Percentiles rank a stretch among this genome's conserved stretches.
Conservation (phyloP, 2,329 filamentous ascomycete genomes). For the Cercospora nicotianae region DNA sequence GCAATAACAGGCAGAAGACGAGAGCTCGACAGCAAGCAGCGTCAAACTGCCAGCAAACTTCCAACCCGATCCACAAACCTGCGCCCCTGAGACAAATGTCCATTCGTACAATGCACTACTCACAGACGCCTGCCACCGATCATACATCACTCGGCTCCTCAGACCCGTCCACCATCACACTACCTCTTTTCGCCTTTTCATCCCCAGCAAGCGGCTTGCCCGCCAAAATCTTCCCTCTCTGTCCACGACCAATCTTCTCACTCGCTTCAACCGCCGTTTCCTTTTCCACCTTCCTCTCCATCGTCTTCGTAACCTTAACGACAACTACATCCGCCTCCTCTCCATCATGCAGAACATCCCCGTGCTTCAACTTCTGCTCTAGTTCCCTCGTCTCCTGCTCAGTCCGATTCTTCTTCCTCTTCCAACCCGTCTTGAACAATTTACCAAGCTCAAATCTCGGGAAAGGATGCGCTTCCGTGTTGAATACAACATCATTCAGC, state of each 20-base stretch:
- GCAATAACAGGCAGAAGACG: background rate
- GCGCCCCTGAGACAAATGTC: too few species aligned
- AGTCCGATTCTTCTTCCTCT: slow-evolving; percentile 57
- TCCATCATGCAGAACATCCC: slow-evolving; percentile 24
- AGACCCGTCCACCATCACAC: background rate
- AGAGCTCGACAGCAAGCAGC: background rate
- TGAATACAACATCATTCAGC: slow-evolving; percentile 84
- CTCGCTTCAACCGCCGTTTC: slow-evolving; percentile 8
- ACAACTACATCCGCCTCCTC: slow-evolving; percentile 22
- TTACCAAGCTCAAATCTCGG: slow-evolving; percentile 80
- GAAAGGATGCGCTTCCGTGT: slow-evolving; percentile 91
- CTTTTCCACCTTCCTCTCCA: slow-evolving; percentile 16
- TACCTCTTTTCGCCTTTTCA: slow-evolving; percentile 6
- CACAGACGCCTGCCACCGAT: background rate
- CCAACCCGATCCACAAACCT: background rate
- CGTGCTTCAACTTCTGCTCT: slow-evolving; percentile 16
- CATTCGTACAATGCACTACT: background rate
- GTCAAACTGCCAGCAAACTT: background rate
- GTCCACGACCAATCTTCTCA: background rate
- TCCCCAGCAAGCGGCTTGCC: slow-evolving; percentile 7
- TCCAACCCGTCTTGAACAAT: slow-evolving; percentile 79
- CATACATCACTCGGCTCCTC: slow-evolving; percentile 12
- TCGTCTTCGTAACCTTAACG: slow-evolving; percentile 28
- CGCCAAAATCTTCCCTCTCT: background rate
- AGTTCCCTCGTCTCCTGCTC: slow-evolving; percentile 14